Base-by-base conservation (phyloP, 495 filamentous ascomycete genomes). In the Cercophora newfieldiana region DNA sequence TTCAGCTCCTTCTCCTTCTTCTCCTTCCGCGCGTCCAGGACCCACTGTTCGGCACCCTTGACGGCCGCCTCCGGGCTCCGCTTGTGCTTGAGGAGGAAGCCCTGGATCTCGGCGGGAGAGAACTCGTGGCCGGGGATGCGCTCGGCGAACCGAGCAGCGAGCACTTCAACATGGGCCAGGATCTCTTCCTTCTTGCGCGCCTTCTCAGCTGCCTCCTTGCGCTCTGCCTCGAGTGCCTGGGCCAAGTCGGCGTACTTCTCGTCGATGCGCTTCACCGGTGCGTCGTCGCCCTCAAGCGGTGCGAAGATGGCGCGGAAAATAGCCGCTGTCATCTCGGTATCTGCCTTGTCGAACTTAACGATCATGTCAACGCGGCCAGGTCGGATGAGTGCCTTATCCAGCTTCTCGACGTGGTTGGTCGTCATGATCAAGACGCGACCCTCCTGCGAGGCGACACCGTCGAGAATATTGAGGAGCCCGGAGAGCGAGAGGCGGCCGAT, bases 351-450 rank as follows among this genome's bases (percentile, higher is more conserved):
- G 68, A 93, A 93, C 37, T 84, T 77, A 60, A 93, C 82, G 28
- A 83, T 86, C 85, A 91, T 87, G 69, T 95, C 91, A 8, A 95
- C 88, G 18, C 91, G 85, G 0, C 91, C 91, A 12, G 90, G 89
- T 0, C 91, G 87, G 61, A 92, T 88, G 2, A 95, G 81, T 0
- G 91, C 91, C 44, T 86, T 80, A 68, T 95, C 91, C 0, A 95
- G 81, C 66, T 89, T 89, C 33, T 93, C 89, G 0, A 87, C 70
- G 69, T 92, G 89, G 69, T 95, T 95, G 53, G 91, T 93, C 2
- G 91, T 94, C 90, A 95, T 94, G 67, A 95, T 89, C 8, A 94
- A 82, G 19, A 94, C 86, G 5, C 90, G 84, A 14, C 91, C 91
- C 73, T 94, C 90, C 59, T 87, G 86, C 0, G 86, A 87, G 7